phyloP scores from a whole-genome alignment of 208 protist species.

The Naegleria lovaniensis region DNA sequence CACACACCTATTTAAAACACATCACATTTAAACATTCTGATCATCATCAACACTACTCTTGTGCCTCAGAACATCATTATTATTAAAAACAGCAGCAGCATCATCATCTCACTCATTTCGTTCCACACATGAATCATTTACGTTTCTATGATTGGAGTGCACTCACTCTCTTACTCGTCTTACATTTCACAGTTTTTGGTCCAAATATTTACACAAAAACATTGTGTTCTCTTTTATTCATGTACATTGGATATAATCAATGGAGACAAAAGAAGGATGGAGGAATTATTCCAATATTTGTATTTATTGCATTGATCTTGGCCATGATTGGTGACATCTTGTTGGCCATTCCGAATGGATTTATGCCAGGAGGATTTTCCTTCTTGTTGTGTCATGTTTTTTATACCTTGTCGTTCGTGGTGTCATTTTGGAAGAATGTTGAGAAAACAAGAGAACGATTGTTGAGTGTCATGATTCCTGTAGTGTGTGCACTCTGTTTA shows the following conservation, averaged over 20 bases:
- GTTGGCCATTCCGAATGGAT: not conserved
- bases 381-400: constrained; percentile 14
- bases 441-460: not conserved
- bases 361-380: not conserved
- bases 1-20: too few species aligned
- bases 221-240: not conserved
- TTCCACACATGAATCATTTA: not conserved
- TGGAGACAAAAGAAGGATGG: too few species aligned
- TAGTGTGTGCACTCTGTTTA: not conserved
- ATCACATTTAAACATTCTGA: too few species aligned
- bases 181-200: not conserved
- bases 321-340: not conserved
- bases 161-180: not conserved
- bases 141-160: not conserved
- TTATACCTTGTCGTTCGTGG: not conserved
- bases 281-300: not conserved
- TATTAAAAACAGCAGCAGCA: too few species aligned
- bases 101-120: too few species aligned
- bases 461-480: not conserved
- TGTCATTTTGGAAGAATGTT: not conserved
- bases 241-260: not conserved
- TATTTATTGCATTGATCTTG: constrained; percentile 1
- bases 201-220: not conserved
- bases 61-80: too few species aligned
- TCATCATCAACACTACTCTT: too few species aligned